These are phyloP conservation scores for Teratosphaeria destructans DNA, from an alignment of 2,329 filamentous ascomycete species.

Conservation along the genomic window DNA sequence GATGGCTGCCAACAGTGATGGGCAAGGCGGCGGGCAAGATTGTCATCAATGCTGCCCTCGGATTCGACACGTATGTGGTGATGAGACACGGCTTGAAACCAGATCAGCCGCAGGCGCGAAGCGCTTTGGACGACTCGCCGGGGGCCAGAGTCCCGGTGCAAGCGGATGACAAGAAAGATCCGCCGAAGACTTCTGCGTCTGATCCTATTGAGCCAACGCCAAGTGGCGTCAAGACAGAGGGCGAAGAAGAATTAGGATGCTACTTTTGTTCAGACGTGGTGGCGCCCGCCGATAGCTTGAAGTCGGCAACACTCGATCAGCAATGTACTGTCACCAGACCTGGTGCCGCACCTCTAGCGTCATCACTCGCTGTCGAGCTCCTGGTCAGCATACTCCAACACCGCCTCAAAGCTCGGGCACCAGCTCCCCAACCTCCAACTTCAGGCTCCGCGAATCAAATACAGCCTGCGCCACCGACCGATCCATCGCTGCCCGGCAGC, in stretches of 20 bases:
- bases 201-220: slow-evolving; percentile 6
- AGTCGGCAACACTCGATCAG: slow-evolving; percentile 90
- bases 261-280: slow-evolving; percentile 99
- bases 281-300: slow-evolving; percentile 83
- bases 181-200: slow-evolving; percentile 12
- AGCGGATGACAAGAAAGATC: slow-evolving; percentile 11
- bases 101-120: slow-evolving; percentile 9
- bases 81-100: slow-evolving; percentile 78
- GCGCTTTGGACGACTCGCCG: slow-evolving; percentile 9
- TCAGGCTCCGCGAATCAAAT: slow-evolving; percentile 16
- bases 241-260: slow-evolving; percentile 68
- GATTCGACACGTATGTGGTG: slow-evolving; percentile 92
- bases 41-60: slow-evolving; percentile 90
- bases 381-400: slow-evolving; percentile 78
- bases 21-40: slow-evolving; percentile 87
- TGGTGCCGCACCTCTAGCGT: slow-evolving; percentile 84
- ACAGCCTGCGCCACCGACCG: slow-evolving; percentile 23
- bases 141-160: slow-evolving; percentile 14
- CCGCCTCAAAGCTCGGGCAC: slow-evolving; percentile 31
- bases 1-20: slow-evolving; percentile 95
- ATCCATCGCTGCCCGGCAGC: slow-evolving; percentile 16
- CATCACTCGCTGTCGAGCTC: slow-evolving; percentile 80
- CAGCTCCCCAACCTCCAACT: slow-evolving; percentile 20
- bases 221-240: slow-evolving; percentile 22
- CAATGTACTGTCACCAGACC: slow-evolving; percentile 96